Conservation (phyloP, 495 filamentous ascomycete species). For the Mycothermus thermophilus region DNA sequence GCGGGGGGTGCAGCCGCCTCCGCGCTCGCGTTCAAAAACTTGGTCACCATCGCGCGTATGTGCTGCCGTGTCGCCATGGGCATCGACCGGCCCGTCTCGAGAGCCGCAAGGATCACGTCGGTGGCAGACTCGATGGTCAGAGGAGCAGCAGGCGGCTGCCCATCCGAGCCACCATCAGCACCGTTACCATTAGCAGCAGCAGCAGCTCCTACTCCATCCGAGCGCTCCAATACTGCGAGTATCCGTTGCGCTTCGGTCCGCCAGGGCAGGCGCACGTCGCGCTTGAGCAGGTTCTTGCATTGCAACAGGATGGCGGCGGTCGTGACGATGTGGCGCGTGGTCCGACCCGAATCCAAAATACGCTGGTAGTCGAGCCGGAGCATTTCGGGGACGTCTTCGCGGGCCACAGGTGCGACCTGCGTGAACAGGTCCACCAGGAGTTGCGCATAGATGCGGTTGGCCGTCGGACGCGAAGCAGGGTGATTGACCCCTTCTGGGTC, state of each 20-base stretch:
- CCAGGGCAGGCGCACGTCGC: constrained; percentile 83
- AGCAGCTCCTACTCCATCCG: too few relatives aligned
- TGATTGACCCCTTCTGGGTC: constrained; percentile 55
- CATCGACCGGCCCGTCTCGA: constrained; percentile 72
- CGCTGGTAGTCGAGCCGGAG: constrained; percentile 66
- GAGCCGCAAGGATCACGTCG: constrained; percentile 57
- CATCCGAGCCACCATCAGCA: too few relatives aligned
- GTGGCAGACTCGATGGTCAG: constrained; percentile 41
- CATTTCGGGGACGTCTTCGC: constrained; percentile 64
- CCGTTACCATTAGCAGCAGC: too few relatives aligned
- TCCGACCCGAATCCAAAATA: constrained; percentile 47
- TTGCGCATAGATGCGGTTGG: constrained; percentile 68
- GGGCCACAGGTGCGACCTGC: constrained; percentile 35
- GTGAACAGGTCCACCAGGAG: constrained; percentile 48
- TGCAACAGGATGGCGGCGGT: constrained; percentile 72
- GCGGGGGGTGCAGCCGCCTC: constrained; percentile 15
- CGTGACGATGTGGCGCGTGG: constrained; percentile 61
- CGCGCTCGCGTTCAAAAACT: constrained; percentile 33
- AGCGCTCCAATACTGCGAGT: constrained; percentile 35
- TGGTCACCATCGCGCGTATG: constrained; percentile 37
- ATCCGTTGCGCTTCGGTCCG: constrained; percentile 72
- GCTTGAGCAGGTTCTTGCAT: constrained; percentile 88
- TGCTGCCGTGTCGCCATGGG: constrained; percentile 49
- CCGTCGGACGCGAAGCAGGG: constrained; percentile 38
- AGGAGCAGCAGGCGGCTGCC: constrained; percentile 28